Evolutionary conservation across 495 filamentous ascomycete genomes (phyloP).

Genomic region (Entonaema liquescens): DNA sequence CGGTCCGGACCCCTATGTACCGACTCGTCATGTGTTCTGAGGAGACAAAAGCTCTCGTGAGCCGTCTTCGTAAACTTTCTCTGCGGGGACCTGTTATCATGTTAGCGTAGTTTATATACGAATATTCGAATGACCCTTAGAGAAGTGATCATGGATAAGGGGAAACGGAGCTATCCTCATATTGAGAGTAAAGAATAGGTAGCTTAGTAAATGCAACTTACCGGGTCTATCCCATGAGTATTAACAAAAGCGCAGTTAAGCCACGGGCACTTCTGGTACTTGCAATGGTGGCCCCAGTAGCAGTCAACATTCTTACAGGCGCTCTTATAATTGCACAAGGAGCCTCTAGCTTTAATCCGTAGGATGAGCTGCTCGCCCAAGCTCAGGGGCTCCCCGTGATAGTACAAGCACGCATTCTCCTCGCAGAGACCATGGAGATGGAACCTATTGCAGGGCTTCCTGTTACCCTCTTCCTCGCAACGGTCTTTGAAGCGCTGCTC

Average conservation of each 20-base stretch:
- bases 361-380: slow-evolving; percentile 38
- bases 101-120: not conserved
- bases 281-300: slow-evolving; percentile 48
- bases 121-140: not conserved
- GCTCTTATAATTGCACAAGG: slow-evolving; percentile 32
- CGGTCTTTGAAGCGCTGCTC: slow-evolving; percentile 41
- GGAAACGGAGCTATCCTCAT: too few relatives aligned
- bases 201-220: too few relatives aligned
- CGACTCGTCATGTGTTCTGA: not conserved
- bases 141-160: too few relatives aligned
- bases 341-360: slow-evolving; percentile 40
- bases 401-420: slow-evolving; percentile 41
- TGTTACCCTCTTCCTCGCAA: slow-evolving; percentile 30
- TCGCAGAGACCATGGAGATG: slow-evolving; percentile 47
- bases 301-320: slow-evolving; percentile 44
- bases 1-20: not conserved
- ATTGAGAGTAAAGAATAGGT: too few relatives aligned
- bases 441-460: slow-evolving; percentile 50
- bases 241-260: slow-evolving; percentile 42
- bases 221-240: slow-evolving; percentile 47
- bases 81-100: slow-evolving; percentile 15
- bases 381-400: slow-evolving; percentile 44
- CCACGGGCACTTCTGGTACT: slow-evolving; percentile 35
- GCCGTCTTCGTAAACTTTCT: slow-evolving; percentile 32
- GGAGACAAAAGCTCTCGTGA: slow-evolving; percentile 10